phyloP scores from a whole-genome alignment of 164 flowering plant genomes.

The Stephania yunnanensis region DNA sequence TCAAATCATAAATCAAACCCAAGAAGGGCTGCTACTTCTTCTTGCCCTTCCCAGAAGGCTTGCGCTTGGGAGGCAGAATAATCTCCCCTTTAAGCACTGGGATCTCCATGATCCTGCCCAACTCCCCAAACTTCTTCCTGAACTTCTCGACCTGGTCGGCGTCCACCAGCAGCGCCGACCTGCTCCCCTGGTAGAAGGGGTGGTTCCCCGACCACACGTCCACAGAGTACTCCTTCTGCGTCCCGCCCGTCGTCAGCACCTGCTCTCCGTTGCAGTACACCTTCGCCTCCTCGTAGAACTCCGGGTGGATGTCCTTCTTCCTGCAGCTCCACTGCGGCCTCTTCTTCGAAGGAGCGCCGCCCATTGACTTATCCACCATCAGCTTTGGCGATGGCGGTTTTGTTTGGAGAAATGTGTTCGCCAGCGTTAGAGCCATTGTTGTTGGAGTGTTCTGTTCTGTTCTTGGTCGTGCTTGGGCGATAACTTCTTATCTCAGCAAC shows the following conservation, averaged over 20 bases:
- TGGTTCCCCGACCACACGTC: constrained; percentile 93
- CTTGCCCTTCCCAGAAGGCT: constrained; percentile 35
- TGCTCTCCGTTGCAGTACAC: constrained; percentile 75
- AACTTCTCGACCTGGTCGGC: constrained; percentile 78
- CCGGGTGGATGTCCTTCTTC: constrained; percentile 75
- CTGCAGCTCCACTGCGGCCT: constrained; percentile 40
- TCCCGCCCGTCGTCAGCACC: constrained; percentile 82
- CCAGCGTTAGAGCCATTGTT: constrained; percentile 43
- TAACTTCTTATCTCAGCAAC: background rate
- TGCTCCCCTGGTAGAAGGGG: constrained; percentile 62
- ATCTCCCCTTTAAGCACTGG: constrained; percentile 67
- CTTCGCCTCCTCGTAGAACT: constrained; percentile 63
- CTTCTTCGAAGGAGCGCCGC: background rate
- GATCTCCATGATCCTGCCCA: constrained; percentile 47
- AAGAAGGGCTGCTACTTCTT: constrained; percentile 32
- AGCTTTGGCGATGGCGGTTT: constrained; percentile 12
- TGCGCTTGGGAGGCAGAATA: constrained; percentile 44
- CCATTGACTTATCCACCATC: background rate
- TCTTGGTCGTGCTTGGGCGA: background rate
- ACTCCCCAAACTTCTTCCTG: constrained; percentile 50
- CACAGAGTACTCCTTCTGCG: constrained; percentile 69
- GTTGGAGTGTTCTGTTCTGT: background rate
- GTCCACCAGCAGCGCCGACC: constrained; percentile 38
- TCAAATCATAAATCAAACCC: too few relatives aligned
- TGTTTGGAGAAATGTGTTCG: constrained; percentile 41